Evolutionary conservation across 2,329 filamentous ascomycete genomes (phyloP), one percentile per base, ranked within the genome.

Genomic region (Emericellopsis atlantica): DNA sequence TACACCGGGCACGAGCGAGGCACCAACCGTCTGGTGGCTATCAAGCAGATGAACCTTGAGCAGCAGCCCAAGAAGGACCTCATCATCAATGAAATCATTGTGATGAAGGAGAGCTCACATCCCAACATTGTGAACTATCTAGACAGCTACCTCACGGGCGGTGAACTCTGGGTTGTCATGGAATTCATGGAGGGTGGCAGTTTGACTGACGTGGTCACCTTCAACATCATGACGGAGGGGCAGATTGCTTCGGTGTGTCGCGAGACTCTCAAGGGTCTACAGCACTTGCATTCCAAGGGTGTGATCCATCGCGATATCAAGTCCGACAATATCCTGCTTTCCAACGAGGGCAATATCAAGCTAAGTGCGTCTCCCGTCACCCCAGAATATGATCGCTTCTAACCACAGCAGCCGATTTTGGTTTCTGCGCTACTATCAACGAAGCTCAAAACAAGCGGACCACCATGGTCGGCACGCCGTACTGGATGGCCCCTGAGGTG

Each of bases 121-220:
- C 90, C 88, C 54, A 96, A 96, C 58, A 94, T 98, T 62, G 92
- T 98, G 64, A 98, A 98, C 62, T 98, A 96, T 62, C 90, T 96
- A 66, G 92, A 96, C 67, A 95, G 89, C 59, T 96, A 89, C 60
- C 70, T 98, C 10, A 83, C 89, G 43, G 76, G 78, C 11, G 85
- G 90, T 35, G 92, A 96, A 60, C 68, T 98, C 24, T 98, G 92
- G 92, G 92, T 98, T 2, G 87, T 96, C 29, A 98, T 98, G 92
- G 92, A 98, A 64, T 98, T 90, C 55, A 98, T 98, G 92, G 90
- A 98, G 61, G 92, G 92, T 44, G 92, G 92, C 47, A 95, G 88
- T 62, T 69, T 98, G 58, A 98, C 92, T 10, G 92, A 98, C 61
- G 92, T 98, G 41, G 92, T 98, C 43, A 98, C 92, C 4, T 96